Percentiles rank a stretch among this genome's conserved stretches.
Evolutionary conservation across 495 filamentous ascomycete genomes (phyloP).

Genomic region (Endocarpon pusillum): DNA sequence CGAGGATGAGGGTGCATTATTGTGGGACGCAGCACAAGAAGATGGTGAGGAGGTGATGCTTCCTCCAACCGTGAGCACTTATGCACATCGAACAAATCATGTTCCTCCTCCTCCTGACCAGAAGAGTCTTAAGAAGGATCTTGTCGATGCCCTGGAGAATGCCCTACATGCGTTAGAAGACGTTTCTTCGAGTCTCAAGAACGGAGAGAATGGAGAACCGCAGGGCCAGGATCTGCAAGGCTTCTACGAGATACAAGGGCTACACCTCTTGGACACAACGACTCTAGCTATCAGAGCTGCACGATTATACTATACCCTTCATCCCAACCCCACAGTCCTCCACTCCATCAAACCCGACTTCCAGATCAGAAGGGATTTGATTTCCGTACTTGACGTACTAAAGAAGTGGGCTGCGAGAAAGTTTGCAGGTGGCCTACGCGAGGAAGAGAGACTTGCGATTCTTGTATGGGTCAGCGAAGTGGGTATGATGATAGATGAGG

Average conservation of each 20-base stretch:
- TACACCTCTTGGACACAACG: slow-evolving; percentile 79
- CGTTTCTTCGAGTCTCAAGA: slow-evolving; percentile 17
- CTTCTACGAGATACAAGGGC: slow-evolving; percentile 75
- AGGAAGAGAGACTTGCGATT: slow-evolving; percentile 56
- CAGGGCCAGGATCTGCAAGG: slow-evolving; percentile 28
- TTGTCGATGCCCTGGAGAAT: slow-evolving; percentile 49
- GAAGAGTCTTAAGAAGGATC: slow-evolving; percentile 54
- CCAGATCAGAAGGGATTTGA: slow-evolving; percentile 61
- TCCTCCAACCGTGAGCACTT: slow-evolving; percentile 90
- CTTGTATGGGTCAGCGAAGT: slow-evolving; percentile 60
- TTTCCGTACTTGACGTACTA: slow-evolving; percentile 72
- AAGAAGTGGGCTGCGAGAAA: slow-evolving; percentile 78
- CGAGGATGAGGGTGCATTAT: slow-evolving; percentile 31
- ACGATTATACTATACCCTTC: slow-evolving; percentile 83
- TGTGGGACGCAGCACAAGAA: too few relatives aligned
- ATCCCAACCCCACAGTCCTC: slow-evolving; percentile 66
- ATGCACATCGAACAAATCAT: slow-evolving; percentile 71
- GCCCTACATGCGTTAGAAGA: slow-evolving; percentile 49
- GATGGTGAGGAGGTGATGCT: slow-evolving; percentile 58
- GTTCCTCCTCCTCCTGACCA: slow-evolving; percentile 77
- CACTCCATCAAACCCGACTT: slow-evolving; percentile 72
- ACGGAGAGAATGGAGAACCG: slow-evolving; percentile 18
- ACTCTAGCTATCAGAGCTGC: slow-evolving; percentile 88
- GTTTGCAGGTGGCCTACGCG: slow-evolving; percentile 67
- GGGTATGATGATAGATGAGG: slow-evolving; percentile 51